These are phyloP conservation scores for Ottelia alismoides DNA, from an alignment of 106 monocot genomes.

Conservation along the genomic window DNA sequence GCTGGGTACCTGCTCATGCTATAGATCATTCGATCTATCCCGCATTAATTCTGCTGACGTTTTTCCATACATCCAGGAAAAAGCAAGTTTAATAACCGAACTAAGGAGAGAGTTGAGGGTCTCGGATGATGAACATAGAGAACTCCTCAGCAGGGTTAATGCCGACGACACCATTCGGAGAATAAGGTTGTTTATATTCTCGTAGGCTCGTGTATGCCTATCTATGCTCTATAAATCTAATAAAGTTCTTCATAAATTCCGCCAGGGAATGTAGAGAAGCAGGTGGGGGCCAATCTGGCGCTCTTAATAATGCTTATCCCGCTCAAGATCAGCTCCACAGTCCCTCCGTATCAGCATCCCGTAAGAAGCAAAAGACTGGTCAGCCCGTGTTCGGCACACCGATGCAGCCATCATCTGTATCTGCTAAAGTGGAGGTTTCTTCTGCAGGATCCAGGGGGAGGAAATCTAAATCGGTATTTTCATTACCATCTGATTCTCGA, in stretches of 20 bases:
- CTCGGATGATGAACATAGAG: conserved; percentile 92
- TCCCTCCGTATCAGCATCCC: conserved; percentile 61
- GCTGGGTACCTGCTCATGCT: conserved; percentile 50
- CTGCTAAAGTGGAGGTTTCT: conserved; percentile 44
- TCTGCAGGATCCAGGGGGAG: conserved; percentile 43
- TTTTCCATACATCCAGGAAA: conserved; percentile 49
- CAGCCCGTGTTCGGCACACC: conserved; percentile 38
- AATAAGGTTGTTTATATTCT: conserved; percentile 44
- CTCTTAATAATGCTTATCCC: conserved; percentile 45
- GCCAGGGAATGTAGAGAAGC: conserved; percentile 78
- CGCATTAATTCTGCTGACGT: neutral
- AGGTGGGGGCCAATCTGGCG: conserved; percentile 35
- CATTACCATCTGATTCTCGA: neutral
- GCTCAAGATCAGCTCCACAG: conserved; percentile 45
- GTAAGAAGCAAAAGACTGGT: conserved; percentile 71
- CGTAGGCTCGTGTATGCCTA: neutral
- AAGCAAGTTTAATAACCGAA: conserved; percentile 94
- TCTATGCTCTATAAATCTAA: neutral
- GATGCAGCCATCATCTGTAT: conserved; percentile 51
- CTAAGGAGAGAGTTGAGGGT: conserved; percentile 93
- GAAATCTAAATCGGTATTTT: conserved; percentile 74
- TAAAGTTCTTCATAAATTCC: conserved; percentile 3
- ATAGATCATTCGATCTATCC: neutral
- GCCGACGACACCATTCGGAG: conserved; percentile 91
- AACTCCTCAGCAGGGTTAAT: conserved; percentile 69